A percentile compares a stretch with the other conserved stretches of the same genome.
Conservation (phyloP, 768 basidiomycete species). For the Hygrocybe punicea region DNA sequence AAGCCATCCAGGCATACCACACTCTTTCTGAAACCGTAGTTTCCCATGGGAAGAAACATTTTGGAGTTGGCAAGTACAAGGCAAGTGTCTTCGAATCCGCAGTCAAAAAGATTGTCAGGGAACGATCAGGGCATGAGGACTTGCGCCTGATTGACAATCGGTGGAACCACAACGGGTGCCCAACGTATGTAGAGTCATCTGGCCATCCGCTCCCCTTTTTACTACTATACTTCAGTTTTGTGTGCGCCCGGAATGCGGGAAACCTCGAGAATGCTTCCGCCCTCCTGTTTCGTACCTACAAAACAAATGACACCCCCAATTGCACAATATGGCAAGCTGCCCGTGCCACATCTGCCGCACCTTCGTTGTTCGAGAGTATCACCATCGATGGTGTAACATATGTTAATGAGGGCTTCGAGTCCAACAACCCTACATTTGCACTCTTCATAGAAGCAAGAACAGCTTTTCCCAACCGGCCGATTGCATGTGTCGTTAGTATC, state of each 20-base stretch:
- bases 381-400: conserved; percentile 9
- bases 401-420: conserved; percentile 15
- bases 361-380: conserved; percentile 23
- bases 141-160: background rate
- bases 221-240: background rate
- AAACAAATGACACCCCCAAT: background rate
- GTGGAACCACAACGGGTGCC: background rate
- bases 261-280: conserved; percentile 4
- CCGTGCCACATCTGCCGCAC: conserved; percentile 29
- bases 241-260: background rate
- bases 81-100: background rate
- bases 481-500: background rate
- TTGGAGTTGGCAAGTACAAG: background rate
- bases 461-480: background rate
- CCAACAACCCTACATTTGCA: conserved; percentile 16
- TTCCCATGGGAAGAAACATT: background rate
- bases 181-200: background rate
- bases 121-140: background rate
- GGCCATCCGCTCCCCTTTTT: background rate
- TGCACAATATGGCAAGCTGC: conserved; percentile 31
- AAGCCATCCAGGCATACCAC: conserved; percentile 19
- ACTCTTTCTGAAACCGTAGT: conserved; percentile 6
- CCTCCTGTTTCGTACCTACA: conserved; percentile 12
- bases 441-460: background rate
- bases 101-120: background rate